Base-by-base conservation (phyloP, 1,284 basidiomycete species). In the Ustilago esculenta region DNA sequence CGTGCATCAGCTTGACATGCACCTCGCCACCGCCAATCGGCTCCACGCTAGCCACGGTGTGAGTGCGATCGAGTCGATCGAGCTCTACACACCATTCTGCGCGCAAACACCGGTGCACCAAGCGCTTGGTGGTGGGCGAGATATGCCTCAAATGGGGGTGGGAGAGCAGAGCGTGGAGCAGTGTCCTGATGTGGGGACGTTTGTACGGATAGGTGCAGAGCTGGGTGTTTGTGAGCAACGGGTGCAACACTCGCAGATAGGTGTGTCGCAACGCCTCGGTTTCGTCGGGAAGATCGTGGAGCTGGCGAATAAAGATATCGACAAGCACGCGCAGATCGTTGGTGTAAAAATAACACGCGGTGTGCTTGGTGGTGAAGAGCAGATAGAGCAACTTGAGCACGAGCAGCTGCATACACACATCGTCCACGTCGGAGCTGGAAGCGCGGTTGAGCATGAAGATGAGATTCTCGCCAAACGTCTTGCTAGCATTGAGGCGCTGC, bases 381-480 rank as follows among this genome's bases (percentile, higher is more conserved):
- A 97, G 87, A 80, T 96, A 98, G 2, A 99, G 86, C 42, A 98
- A 87, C 83, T 99, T 99, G 74, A 99, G 86, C 47, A 98, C 90
- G 39, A 98, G 86, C 11, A 98, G 84, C 76, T 97, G 94, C 88
- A 96, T 92, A 84, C 93, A 97, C 18, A 93, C 84, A 72, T 94
- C 95, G 76, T 98, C 94, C 2, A 91, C 65, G 30, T 73, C 70
- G 4, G 61, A 55, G 41, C 72, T 72, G 14, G 72, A 73, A 0
- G 94, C 91, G 58, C 95, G 89, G 79, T 99, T 98, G 36, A 99
- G 85, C 90, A 98, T 98, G 82, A 97, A 99, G 66, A 98, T 97
- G 85, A 98, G 88, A 78, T 98, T 98, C 84, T 95, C 94, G 14
- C 94, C 94, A 82, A 98, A 97, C 0, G 95, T 97, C 84, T 92